Evolutionary conservation across 495 filamentous ascomycete genomes (phyloP).

Genomic region (Aspergillus cristatus): DNA sequence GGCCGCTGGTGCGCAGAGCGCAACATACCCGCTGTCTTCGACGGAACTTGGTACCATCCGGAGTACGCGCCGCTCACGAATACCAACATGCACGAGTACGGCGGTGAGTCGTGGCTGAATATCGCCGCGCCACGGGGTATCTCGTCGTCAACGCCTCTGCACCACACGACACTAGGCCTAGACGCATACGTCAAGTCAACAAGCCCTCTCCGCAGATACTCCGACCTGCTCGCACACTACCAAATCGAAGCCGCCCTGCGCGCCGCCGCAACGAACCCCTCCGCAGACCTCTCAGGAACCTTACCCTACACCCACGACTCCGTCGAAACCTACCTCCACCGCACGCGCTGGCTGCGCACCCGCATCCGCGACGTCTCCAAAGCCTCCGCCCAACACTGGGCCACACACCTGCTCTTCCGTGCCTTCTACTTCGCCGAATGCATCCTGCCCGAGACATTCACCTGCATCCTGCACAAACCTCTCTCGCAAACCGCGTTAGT

Average conservation of each 20-base stretch:
- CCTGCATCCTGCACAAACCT: conserved; percentile 36
- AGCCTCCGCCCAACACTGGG: conserved; percentile 48
- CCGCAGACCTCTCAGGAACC: too few relatives aligned
- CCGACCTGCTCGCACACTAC: conserved; percentile 80
- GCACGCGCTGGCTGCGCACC: conserved; percentile 22
- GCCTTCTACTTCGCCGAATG: conserved; percentile 65
- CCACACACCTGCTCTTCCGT: conserved; percentile 60
- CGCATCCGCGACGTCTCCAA: conserved; percentile 25
- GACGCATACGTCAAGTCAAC: conserved; percentile 71
- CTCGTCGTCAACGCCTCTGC: conserved; percentile 41
- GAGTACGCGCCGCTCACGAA: conserved; percentile 35
- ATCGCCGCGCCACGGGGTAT: conserved; percentile 38
- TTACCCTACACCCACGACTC: conserved; percentile 55
- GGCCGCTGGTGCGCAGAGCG: conserved; percentile 67
- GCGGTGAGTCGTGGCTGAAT: conserved; percentile 22
- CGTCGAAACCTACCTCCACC: conserved; percentile 40
- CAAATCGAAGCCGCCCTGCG: conserved; percentile 79
- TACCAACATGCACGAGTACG: conserved; percentile 24
- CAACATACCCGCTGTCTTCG: conserved; percentile 69
- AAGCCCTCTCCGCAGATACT: conserved; percentile 75
- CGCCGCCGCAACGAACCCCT: too few relatives aligned
- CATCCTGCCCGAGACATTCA: conserved; percentile 53
- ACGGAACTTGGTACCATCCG: conserved; percentile 55
- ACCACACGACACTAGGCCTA: conserved; percentile 53
- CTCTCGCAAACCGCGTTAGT: conserved; percentile 22